Conservation (phyloP, 2,329 filamentous ascomycete genomes). For the Xylaria sp. region DNA sequence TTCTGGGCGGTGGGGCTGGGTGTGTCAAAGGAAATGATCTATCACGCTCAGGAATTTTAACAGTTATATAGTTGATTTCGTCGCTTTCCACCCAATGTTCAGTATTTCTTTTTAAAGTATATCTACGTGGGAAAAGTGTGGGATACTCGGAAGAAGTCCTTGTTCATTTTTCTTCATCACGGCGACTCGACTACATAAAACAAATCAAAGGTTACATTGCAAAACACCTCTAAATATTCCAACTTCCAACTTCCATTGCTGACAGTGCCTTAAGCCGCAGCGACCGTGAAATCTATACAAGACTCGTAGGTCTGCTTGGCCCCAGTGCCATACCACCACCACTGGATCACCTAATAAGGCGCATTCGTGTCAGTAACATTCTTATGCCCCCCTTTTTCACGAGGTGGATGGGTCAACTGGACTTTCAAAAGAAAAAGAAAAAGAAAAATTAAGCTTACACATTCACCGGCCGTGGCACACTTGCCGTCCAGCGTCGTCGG, state of each 20-base stretch:
- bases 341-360: slow-evolving; percentile 45
- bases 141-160: slow-evolving; percentile 16
- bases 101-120: slow-evolving; percentile 42
- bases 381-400: not conserved
- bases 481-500: slow-evolving; percentile 42
- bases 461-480: slow-evolving; percentile 46
- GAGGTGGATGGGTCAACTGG: not conserved
- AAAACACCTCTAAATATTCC: slow-evolving; percentile 6
- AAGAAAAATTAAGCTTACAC: slow-evolving; percentile 42
- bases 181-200: slow-evolving; percentile 21
- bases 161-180: slow-evolving; percentile 24
- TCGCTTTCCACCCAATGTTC: slow-evolving; percentile 39
- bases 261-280: slow-evolving; percentile 28
- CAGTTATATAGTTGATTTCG: slow-evolving; percentile 48
- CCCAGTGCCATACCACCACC: slow-evolving; percentile 50
- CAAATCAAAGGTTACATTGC: slow-evolving; percentile 5
- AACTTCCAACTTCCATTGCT: not conserved
- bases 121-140: slow-evolving; percentile 26
- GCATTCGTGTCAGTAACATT: slow-evolving; percentile 11
- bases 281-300: slow-evolving; percentile 47
- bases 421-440: not conserved
- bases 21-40: slow-evolving; percentile 45
- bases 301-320: slow-evolving; percentile 49
- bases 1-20: slow-evolving; percentile 40
- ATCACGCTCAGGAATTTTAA: slow-evolving; percentile 47